These are phyloP conservation scores for Wolfiporia cocos DNA, from an alignment of 1,284 basidiomycete genomes.

Conservation along the genomic window DNA sequence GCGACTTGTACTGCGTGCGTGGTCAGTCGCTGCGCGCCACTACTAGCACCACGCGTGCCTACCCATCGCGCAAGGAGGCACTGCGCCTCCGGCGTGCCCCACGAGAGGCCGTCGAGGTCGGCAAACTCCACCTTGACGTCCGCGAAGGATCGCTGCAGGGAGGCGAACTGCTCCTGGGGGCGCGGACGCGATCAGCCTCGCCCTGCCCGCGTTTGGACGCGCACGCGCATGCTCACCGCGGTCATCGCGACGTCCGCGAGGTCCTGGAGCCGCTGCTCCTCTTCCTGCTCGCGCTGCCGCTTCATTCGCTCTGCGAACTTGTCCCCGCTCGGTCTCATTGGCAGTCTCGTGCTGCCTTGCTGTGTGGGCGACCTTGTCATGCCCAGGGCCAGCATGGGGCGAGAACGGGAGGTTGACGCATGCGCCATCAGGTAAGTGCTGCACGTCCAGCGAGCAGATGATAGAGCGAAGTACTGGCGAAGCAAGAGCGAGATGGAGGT, in stretches of 20 bases:
- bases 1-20: conserved; percentile 1
- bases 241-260: conserved; percentile 2
- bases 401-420: not conserved
- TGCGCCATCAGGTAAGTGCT: not conserved
- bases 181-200: too few species aligned
- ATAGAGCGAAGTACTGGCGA: not conserved
- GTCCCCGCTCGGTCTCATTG: conserved; percentile 1
- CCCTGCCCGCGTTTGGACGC: too few species aligned
- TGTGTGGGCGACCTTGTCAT: not conserved
- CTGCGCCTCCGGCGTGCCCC: conserved; percentile 5
- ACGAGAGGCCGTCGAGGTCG: conserved; percentile 40
- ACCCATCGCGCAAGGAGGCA: conserved; percentile 7
- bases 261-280: conserved; percentile 4
- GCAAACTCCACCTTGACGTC: conserved; percentile 42
- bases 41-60: not conserved
- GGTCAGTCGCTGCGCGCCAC: not conserved
- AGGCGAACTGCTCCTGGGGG: conserved; percentile 33
- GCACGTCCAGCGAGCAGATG: conserved; percentile 4
- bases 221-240: too few species aligned
- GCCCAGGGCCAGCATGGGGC: conserved; percentile 1
- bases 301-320: not conserved
- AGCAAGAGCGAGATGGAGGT: not conserved
- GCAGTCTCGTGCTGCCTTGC: not conserved
- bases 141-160: conserved; percentile 33
- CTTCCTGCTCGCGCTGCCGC: not conserved